Evolutionary conservation across 2,329 filamentous ascomycete genomes (phyloP), one percentile per base, ranked within the genome.

Genomic region (Fusarium sp.): DNA sequence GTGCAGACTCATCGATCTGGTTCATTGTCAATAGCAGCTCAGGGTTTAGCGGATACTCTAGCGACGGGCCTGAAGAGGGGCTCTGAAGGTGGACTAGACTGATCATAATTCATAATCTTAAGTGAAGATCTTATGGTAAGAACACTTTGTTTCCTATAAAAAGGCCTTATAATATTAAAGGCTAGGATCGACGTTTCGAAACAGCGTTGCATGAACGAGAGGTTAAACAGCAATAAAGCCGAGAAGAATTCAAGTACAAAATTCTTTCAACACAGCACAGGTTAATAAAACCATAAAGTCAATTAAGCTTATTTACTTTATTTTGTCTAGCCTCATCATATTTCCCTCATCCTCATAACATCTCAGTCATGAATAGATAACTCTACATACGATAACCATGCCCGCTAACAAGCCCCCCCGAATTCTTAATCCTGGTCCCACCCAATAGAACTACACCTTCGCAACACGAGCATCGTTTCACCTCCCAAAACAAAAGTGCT

Each of bases 391-490:
- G 53, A 72, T 70, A 45, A 36, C 60, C 61, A 70, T 60, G 47
- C 35, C 65, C 63, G 59, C 63, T 61, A 71, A 58, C 44, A 46
- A 27, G 18, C n/a, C 36, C 56, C 45, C 45, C n/a, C 29, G 18
- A 35, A 39, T 13, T 62, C 57, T 8, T 25, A 56, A 61, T 53
- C 53, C 50, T 45, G 58, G 31, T 36, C 55, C 47, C 9, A 25
- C 60, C 73, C 71, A 75, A 74, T 75, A 60, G 59, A 59, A 72
- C 44, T 49, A 72, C 57, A 62, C 42, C 44, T 45, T 55, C 38
- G 27, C 67, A 62, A 66, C 71, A 75, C 73, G 71, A 47, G 70
- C 52, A 47, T 47, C 38, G 42, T 53, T 56, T 56, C 54, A 54
- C 55, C 59, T 55, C 25, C 52, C 45, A 14, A 49, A 53, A 52